These are phyloP conservation scores for Eimeria zaria DNA, from an alignment of 169 alveolate species.

Conservation along the genomic window DNA sequence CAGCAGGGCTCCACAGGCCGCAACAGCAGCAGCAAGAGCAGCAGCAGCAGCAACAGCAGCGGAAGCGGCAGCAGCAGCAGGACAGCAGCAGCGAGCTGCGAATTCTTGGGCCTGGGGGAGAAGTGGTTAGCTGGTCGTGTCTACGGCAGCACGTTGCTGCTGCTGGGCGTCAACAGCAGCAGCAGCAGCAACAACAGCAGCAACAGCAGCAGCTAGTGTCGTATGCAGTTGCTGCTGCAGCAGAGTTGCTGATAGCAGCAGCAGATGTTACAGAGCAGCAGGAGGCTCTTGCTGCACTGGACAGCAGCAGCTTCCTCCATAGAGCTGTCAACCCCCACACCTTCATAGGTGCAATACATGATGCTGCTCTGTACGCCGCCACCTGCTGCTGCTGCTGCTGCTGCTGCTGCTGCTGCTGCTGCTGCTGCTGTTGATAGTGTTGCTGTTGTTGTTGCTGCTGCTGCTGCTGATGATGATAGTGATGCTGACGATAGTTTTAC, in stretches of 20 bases:
- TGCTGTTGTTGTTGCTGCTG: constrained; percentile 7
- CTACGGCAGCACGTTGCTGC: constrained; percentile 5
- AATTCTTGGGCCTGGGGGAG: background rate
- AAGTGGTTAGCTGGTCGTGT: constrained; percentile 15
- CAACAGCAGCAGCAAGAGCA: constrained; percentile 50
- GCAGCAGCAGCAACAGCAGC: constrained; percentile 2
- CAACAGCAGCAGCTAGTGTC: background rate
- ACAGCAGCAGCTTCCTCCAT: constrained; percentile 18
- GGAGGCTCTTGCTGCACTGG: constrained; percentile 21
- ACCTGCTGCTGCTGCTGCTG: constrained; percentile 30
- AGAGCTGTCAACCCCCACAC: background rate
- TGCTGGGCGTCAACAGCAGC: background rate
- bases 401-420: background rate
- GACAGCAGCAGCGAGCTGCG: background rate
- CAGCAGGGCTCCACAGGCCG: background rate
- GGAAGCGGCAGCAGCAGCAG: constrained; percentile 22
- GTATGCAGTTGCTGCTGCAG: constrained; percentile 58
- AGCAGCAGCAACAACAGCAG: background rate
- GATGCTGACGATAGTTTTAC: background rate
- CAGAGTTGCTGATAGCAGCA: constrained; percentile 23
- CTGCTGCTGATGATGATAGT: background rate
- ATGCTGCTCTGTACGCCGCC: constrained; percentile 25
- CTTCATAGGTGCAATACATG: constrained; percentile 14
- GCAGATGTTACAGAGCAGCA: constrained; percentile 18
- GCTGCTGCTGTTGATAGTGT: background rate